Base-by-base conservation (phyloP, 2,329 filamentous ascomycete genomes). In the Ophiostoma himal-ulmi region DNA sequence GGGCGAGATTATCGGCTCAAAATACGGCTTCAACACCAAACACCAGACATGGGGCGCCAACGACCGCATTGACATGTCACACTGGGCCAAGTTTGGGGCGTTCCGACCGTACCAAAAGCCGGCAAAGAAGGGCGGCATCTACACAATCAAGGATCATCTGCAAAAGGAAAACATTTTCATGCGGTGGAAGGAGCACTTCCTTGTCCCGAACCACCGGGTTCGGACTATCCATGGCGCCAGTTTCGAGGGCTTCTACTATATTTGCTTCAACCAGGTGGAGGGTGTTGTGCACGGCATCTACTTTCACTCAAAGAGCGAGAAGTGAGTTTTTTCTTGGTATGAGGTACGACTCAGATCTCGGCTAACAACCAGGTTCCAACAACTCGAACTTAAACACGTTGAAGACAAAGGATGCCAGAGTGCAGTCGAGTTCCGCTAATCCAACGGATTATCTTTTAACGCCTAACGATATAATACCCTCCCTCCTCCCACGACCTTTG, bases 221-320 rank as follows among this genome's bases (percentile, higher is more conserved):
- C 87, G 90, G 72, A 96, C 92, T 13, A 97, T 99, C 73, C 91
- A 89, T 44, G 95, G 95, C 22, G 95, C 95, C 8, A 98, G 94
- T 77, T 99, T 98, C 72, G 95, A 99, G 78, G 95, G 95, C 0
- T 99, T 99, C 78, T 99, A 98, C 79, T 99, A 99, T 77, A 98
- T 99, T 75, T 97, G 94, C 82, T 98, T 98, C 82, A 97, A 98
- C 79, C 94, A 98, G 80, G 83, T 93, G 67, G 87, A 89, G 73
- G 95, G 94, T 8, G 89, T 86, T 73, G 91, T 99, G 57, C 94
- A 89, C 77, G 95, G 95, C 22, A 97, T 98, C 71, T 99, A 99
- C 81, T 99, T 97, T 79, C 95, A 99, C 81, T 91, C 92, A 14
- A 97, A 96, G 82, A 98, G 94, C 81, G 94, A 98, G 82, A 97